Evolutionary conservation across 202 grass and related monocot genomes (phyloP).

Genomic region (Zoysia matrella): DNA sequence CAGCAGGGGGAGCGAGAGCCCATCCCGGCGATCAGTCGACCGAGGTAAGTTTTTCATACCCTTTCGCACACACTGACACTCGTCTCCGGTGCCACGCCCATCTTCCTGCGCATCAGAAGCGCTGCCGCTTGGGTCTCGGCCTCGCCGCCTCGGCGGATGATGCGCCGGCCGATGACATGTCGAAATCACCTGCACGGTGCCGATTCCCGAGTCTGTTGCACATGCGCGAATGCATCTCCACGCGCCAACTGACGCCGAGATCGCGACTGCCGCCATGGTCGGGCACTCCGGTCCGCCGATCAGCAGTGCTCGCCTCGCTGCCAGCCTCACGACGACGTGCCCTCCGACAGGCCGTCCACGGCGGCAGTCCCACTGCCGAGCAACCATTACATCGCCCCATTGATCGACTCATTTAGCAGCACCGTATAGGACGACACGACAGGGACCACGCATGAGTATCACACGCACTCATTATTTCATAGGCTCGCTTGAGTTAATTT

Average conservation of each 20-base stretch:
- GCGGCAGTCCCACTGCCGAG: not conserved
- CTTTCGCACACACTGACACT: not conserved
- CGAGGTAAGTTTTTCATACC: not conserved
- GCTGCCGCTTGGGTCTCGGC: not conserved
- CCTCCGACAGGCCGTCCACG: constrained; percentile 38
- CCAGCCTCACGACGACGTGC: not conserved
- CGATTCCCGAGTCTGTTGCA: not conserved
- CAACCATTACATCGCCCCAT: constrained; percentile 10
- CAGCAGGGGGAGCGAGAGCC: not conserved
- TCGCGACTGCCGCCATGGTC: not conserved
- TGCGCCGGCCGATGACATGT: not conserved
- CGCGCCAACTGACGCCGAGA: not conserved
- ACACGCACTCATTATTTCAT: not conserved
- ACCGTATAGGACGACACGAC: not conserved
- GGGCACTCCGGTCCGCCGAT: not conserved
- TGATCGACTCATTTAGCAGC: not conserved
- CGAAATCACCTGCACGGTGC: constrained; percentile 11
- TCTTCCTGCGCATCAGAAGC: not conserved
- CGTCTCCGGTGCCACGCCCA: not conserved
- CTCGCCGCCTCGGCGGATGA: not conserved
- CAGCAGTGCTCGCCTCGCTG: not conserved
- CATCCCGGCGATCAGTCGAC: constrained; percentile 16
- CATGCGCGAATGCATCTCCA: not conserved
- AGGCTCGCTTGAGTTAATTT: not conserved
- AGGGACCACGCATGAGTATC: not conserved